Conservation (phyloP, 805 yeast genomes). For the Saccharomycopsis fermentans region DNA sequence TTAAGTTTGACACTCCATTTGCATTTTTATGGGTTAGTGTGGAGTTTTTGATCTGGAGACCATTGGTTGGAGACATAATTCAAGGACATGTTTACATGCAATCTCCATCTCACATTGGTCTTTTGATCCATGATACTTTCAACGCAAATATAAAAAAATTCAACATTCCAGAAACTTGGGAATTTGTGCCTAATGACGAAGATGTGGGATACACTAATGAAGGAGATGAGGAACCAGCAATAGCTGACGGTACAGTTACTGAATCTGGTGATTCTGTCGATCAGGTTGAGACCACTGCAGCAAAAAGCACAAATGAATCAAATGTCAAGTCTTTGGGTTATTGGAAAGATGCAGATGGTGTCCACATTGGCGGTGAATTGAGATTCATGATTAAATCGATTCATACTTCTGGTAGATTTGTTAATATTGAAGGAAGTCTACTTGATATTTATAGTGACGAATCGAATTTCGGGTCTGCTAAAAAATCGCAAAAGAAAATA, state of each 20-base stretch:
- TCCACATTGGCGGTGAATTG: slow-evolving; percentile 73
- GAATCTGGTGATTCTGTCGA: neutral
- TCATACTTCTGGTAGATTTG: slow-evolving; percentile 67
- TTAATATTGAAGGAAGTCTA: slow-evolving; percentile 84
- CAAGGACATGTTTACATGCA: slow-evolving; percentile 89
- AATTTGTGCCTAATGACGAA: slow-evolving; percentile 66
- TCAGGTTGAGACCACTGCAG: slow-evolving; percentile 46
- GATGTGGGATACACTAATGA: slow-evolving; percentile 27
- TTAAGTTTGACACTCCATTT: slow-evolving; percentile 77
- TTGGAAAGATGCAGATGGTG: slow-evolving; percentile 74
- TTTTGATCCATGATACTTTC: slow-evolving; percentile 84
- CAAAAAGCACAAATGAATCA: slow-evolving; percentile 47
- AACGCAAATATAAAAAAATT: slow-evolving; percentile 84
- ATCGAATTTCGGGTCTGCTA: slow-evolving; percentile 20
- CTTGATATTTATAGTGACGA: slow-evolving; percentile 46
- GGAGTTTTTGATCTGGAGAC: slow-evolving; percentile 82
- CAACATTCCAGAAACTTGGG: slow-evolving; percentile 82
- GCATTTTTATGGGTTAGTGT: slow-evolving; percentile 80
- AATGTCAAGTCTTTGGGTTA: slow-evolving; percentile 58
- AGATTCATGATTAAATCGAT: slow-evolving; percentile 64
- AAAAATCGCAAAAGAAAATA: slow-evolving; percentile 14
- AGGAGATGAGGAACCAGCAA: neutral
- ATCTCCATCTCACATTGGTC: slow-evolving; percentile 89
- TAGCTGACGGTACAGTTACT: neutral
- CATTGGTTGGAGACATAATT: slow-evolving; percentile 73